Evolutionary conservation across 495 filamentous ascomycete genomes (phyloP).

Genomic region (Penicillium atrosanguineum): DNA sequence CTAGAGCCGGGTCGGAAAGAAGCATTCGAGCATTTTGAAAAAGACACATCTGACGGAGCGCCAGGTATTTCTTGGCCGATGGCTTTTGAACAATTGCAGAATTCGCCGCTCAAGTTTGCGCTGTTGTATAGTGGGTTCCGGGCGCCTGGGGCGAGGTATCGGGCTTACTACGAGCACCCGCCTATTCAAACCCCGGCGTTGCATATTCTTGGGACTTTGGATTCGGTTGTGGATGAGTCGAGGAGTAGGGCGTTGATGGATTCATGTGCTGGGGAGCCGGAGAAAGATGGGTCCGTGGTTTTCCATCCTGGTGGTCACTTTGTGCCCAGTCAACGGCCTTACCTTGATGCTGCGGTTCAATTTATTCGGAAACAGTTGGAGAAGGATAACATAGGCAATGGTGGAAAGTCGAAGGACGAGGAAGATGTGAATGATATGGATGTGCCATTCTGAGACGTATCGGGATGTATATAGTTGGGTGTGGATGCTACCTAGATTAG

Average conservation of each 20-base stretch:
- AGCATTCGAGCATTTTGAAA: constrained; percentile 40
- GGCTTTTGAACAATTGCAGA: constrained; percentile 48
- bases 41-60: constrained; percentile 19
- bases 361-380: constrained; percentile 68
- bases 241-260: constrained; percentile 64
- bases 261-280: constrained; percentile 55
- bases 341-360: constrained; percentile 66
- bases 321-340: constrained; percentile 77
- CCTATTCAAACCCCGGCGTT: constrained; percentile 72
- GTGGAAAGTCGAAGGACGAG: constrained; percentile 44
- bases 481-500: constrained; percentile 5
- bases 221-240: constrained; percentile 83
- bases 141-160: constrained; percentile 59
- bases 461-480: not conserved
- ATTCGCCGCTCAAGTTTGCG: constrained; percentile 71
- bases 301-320: constrained; percentile 94
- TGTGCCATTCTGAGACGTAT: constrained; percentile 52
- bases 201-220: constrained; percentile 80
- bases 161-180: constrained; percentile 68
- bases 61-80: constrained; percentile 45
- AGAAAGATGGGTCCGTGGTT: constrained; percentile 59
- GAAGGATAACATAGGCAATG: constrained; percentile 6
- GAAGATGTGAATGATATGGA: constrained; percentile 64
- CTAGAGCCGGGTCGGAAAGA: constrained; percentile 57
- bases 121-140: constrained; percentile 78